Evolutionary conservation across 2,329 filamentous ascomycete genomes (phyloP), one percentile per base, ranked within the genome.

Genomic region (Westerdykella sp.): DNA sequence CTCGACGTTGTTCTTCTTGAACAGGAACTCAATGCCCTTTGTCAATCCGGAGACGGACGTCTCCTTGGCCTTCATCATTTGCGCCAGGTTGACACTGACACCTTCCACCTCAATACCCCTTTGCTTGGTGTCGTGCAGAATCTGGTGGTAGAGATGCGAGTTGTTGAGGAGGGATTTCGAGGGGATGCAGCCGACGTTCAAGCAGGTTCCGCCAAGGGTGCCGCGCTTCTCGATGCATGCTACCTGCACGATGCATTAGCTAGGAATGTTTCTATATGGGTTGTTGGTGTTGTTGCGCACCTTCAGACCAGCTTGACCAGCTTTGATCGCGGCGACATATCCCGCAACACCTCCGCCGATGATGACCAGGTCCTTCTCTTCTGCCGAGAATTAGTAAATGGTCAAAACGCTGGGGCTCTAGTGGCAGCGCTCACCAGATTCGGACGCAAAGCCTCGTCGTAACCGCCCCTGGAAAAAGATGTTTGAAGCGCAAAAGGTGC

Each of bases 151-250:
- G 48, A 97, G 80, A 71, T 96, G 89, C 60, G 93, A 96, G 79
- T 97, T 97, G 83, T 97, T 98, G 70, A 98, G 87, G 58, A 98
- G 87, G 51, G 93, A 96, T 75, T 98, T 98, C 55, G 93, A 98
- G 56, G 93, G 93, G 68, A 98, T 98, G 75, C 93, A 98, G 74
- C 93, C 93, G 65, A 98, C 93, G 70, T 98, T 98, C 64, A 98
- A 76, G 77, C 93, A 98, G 63, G 93, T 98, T 68, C 93, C 93
- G 63, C 93, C 93, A 60, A 98, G 83, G 48, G 81, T 78, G 57
- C 93, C 93, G 67, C 93, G 88, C 80, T 98, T 98, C 76, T 98
- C 93, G 74, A 98, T 94, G 74, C 93, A 98, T 49, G 89, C 80
- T 53, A 95, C 91, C 89, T 95, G 48, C 39, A 21, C 6, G 40